Conservation (phyloP, 1,284 basidiomycete species). For the Trametes hirsuta region DNA sequence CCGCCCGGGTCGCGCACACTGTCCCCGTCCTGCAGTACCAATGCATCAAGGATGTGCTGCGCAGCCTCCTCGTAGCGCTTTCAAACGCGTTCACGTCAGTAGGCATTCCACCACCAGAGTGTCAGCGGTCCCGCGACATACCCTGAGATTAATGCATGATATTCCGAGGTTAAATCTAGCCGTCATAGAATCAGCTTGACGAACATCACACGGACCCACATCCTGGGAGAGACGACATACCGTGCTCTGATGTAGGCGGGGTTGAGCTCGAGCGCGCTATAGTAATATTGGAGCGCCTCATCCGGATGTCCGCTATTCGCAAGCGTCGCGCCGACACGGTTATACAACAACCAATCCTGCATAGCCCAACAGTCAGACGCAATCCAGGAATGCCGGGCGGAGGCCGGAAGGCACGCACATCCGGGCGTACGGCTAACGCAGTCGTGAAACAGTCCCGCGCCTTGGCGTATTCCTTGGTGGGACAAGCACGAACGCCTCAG, state of each 20-base stretch:
- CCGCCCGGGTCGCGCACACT: constrained; percentile 53
- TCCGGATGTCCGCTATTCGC: constrained; percentile 88
- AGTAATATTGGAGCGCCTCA: constrained; percentile 90
- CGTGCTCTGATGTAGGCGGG: constrained; percentile 93
- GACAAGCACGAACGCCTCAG: constrained; percentile 1
- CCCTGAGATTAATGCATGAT: constrained; percentile 84
- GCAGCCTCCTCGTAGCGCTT: constrained; percentile 84
- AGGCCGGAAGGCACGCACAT: constrained; percentile 51
- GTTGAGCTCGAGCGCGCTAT: constrained; percentile 87
- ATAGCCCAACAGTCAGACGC: neutral
- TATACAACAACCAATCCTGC: constrained; percentile 95
- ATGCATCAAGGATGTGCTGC: constrained; percentile 83
- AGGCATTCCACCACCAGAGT: neutral
- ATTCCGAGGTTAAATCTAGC: constrained; percentile 89
- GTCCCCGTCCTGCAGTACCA: constrained; percentile 85
- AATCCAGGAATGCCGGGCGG: neutral
- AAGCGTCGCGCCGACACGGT: constrained; percentile 94
- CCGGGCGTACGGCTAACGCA: constrained; percentile 85
- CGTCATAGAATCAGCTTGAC: neutral
- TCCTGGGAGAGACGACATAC: constrained; percentile 38
- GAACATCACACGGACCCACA: neutral
- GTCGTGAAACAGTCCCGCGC: constrained; percentile 95
- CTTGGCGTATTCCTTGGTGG: constrained; percentile 82
- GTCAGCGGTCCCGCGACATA: constrained; percentile 41
- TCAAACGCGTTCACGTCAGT: constrained; percentile 6